Conservation (phyloP, 2,329 filamentous ascomycete species). For the Neonectria ditissima region DNA sequence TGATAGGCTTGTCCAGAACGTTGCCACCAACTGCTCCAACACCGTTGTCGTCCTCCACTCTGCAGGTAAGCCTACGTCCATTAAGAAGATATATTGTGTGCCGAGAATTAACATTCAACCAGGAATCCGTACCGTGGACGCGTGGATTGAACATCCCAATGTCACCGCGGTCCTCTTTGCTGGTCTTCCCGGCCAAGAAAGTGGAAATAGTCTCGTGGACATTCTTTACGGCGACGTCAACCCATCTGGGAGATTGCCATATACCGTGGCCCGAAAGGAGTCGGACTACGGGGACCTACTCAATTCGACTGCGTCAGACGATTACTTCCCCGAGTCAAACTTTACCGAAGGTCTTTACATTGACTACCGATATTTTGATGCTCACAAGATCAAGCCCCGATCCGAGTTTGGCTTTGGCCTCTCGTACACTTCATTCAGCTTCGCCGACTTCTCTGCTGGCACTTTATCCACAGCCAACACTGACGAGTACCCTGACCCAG, state of each 20-base stretch:
- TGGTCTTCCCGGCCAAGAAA: constrained; percentile 75
- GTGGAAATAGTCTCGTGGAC: constrained; percentile 66
- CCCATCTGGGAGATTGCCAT: constrained; percentile 70
- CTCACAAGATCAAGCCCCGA: neutral
- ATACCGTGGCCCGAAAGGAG: constrained; percentile 68
- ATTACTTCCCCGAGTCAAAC: neutral
- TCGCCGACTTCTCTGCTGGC: neutral
- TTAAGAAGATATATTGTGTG: neutral
- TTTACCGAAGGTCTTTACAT: constrained; percentile 2
- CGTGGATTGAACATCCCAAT: constrained; percentile 74
- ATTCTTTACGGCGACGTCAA: constrained; percentile 68
- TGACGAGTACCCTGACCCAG: neutral
- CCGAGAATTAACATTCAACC: neutral
- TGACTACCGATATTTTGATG: neutral
- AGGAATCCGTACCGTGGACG: constrained; percentile 67
- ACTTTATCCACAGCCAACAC: neutral
- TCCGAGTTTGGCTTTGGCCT: neutral
- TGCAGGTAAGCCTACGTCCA: constrained; percentile 56
- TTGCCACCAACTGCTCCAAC: constrained; percentile 70
- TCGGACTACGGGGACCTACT: neutral
- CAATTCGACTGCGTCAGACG: neutral
- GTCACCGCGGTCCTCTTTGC: constrained; percentile 73
- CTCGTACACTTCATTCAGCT: neutral
- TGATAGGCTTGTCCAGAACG: constrained; percentile 68
- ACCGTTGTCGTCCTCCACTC: constrained; percentile 75